Evolutionary conservation across 176 grass and related monocot species (phyloP), one percentile per base, ranked within the genome.

Genomic region (Paspalum notatum): DNA sequence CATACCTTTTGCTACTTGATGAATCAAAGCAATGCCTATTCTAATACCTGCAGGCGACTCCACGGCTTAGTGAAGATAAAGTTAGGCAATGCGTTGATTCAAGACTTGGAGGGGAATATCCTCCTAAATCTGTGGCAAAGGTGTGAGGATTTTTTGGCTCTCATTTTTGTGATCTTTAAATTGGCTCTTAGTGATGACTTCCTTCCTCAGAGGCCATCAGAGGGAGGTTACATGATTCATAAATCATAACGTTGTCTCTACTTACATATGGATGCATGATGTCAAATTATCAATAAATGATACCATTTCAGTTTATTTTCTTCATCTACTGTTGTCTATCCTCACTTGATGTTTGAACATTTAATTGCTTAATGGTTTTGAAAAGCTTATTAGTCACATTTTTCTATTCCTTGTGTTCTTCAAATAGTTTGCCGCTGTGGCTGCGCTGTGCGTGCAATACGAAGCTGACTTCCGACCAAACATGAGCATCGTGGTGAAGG

Each of bases 401-500:
- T 66, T 78, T 38, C 55, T 88, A 3, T 39, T 71, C 41, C 48
- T 17, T 71, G 18, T 65, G 24, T 48, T 76, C 22, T 55, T 75
- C 18, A 54, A 72, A 77, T 66, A 90, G 87, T 77, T 90, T 64
- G 87, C 87, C 44, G 82, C 83, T 32, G 87, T 90, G 18, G 82
- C 87, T 3, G 87, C 87, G 9, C 57, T 90, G 32, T 90, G 78
- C 21, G 83, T 90, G 56, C 87, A 90, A 78, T 90, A 89, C 38
- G 87, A 90, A 71, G 87, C 87, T 41, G 83, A 90, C 50, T 90
- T 90, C 52, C 64, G 83, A 54, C 82, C 87, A 16, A 90, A 90
- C 82, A 90, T 90, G 87, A 85, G 83, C 58, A 90, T 90, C 24
- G 83, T 90, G 9, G 83, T 90, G 78, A 90, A 90, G 70, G 87